A percentile compares a stretch with the other conserved stretches of the same genome.
Evolutionary conservation across 106 monocot genomes (phyloP).

Genomic region (Hemerocallis citrina): DNA sequence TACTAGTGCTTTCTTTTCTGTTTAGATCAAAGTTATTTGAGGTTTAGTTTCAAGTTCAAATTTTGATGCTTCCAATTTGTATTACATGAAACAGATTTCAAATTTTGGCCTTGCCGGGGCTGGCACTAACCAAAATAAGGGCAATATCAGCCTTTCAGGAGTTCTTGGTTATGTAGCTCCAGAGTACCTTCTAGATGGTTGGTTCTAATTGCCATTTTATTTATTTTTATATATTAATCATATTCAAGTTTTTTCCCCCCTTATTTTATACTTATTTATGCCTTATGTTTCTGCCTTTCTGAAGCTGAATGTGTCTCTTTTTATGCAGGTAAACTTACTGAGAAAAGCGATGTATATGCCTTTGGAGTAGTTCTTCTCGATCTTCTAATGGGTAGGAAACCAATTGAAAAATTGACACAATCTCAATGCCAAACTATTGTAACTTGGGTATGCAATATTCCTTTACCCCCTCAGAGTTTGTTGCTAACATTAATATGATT

Average conservation of each 20-base stretch:
- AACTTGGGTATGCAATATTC: slow-evolving; percentile 57
- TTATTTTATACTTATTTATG: no score
- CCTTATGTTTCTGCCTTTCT: no score
- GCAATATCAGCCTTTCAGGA: slow-evolving; percentile 52
- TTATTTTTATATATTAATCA: no score
- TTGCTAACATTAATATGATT: no score
- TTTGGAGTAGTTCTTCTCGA: slow-evolving; percentile 89
- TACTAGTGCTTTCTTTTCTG: no score
- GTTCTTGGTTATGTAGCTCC: no score
- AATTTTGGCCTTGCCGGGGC: slow-evolving; percentile 84
- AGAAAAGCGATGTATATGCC: slow-evolving; percentile 98
- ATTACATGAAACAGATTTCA: slow-evolving; percentile 45
- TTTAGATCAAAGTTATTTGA: no score
- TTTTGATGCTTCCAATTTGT: neutral
- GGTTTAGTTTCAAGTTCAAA: no score
- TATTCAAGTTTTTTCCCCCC: no score
- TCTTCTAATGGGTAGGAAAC: slow-evolving; percentile 83
- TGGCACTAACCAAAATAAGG: slow-evolving; percentile 44
- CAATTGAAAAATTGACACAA: slow-evolving; percentile 61
- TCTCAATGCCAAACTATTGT: slow-evolving; percentile 90
- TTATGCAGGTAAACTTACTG: slow-evolving; percentile 71
- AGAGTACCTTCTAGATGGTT: no score
- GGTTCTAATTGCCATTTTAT: no score
- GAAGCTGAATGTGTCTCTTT: neutral
- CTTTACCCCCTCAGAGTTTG: slow-evolving; percentile 22